phyloP scores from a whole-genome alignment of 495 filamentous ascomycete genomes.

The Annulohypoxylon nitens region DNA sequence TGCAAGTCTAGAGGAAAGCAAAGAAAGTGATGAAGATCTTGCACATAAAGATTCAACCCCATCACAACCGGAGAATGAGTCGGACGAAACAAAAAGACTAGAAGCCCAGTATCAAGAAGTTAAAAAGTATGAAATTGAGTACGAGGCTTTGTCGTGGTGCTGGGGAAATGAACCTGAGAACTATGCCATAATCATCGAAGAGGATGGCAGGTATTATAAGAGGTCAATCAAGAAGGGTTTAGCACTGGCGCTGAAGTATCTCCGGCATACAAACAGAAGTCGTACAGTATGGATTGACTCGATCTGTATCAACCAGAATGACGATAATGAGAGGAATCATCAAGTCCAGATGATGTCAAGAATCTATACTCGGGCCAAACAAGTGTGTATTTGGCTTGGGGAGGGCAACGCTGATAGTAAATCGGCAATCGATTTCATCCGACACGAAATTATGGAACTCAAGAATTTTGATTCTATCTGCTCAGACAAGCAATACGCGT shows the following conservation, averaged over 20 bases:
- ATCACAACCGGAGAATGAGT: too few species aligned
- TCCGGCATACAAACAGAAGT: constrained; percentile 20
- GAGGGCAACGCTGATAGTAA: constrained; percentile 34
- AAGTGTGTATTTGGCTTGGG: constrained; percentile 54
- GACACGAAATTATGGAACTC: constrained; percentile 48
- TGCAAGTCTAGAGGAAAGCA: too few species aligned
- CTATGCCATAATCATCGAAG: constrained; percentile 30
- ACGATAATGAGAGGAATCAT: constrained; percentile 46
- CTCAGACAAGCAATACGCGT: constrained; percentile 21
- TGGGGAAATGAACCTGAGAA: constrained; percentile 24
- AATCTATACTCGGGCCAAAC: constrained; percentile 45
- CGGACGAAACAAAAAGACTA: too few species aligned
- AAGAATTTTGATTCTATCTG: constrained; percentile 51
- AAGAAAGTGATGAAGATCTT: too few species aligned
- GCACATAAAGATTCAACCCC: too few species aligned
- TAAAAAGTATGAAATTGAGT: constrained; percentile 4
- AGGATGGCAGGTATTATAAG: constrained; percentile 16
- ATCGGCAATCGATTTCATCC: constrained; percentile 50
- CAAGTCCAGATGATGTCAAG: constrained; percentile 51
- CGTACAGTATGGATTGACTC: constrained; percentile 52
- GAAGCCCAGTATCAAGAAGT: neutral
- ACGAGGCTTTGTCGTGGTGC: constrained; percentile 42
- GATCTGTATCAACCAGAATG: constrained; percentile 54
- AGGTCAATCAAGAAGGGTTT: constrained; percentile 24
- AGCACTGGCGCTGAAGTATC: constrained; percentile 34